Evolutionary conservation across 108 stramenopile species (phyloP).

Genomic region (Cyclotella atomus): DNA sequence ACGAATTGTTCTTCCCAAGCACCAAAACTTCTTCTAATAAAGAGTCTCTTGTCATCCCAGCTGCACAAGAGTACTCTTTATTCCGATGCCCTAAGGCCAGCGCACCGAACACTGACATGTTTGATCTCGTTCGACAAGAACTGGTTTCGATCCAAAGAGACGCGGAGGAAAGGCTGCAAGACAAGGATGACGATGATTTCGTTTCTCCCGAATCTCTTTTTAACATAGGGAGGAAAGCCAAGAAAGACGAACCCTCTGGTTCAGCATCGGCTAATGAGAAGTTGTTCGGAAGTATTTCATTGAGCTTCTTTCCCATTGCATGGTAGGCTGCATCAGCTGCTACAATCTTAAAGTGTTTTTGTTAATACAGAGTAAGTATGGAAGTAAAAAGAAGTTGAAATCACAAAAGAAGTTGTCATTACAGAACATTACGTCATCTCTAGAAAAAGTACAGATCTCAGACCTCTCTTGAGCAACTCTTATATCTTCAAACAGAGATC

Average conservation of each 20-base stretch:
- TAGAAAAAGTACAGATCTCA: no score
- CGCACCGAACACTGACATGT: conserved; percentile 3
- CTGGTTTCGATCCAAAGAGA: conserved; percentile 10
- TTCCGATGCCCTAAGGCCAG: conserved; percentile 8
- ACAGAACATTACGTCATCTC: no score
- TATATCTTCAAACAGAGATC: conserved; percentile 93
- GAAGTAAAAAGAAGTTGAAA: no score
- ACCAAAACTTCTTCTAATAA: not conserved
- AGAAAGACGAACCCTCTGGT: not conserved
- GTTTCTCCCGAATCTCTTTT: not conserved
- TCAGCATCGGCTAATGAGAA: not conserved
- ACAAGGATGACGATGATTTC: conserved; percentile 1
- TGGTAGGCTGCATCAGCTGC: no score
- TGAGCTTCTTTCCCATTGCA: conserved; percentile 26
- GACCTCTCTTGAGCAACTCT: no score
- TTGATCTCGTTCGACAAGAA: conserved; percentile 19
- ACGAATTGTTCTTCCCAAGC: not conserved
- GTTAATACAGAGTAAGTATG: no score
- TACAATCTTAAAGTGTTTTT: no score
- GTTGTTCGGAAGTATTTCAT: conserved; percentile 18
- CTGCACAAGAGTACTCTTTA: conserved; percentile 21
- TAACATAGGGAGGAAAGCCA: not conserved
- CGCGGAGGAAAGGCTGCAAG: conserved; percentile 1
- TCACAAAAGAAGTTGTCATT: no score
- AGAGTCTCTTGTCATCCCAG: conserved; percentile 9